phyloP scores from a whole-genome alignment of 2,329 filamentous ascomycete species.

The Aspergillus cejpii region DNA sequence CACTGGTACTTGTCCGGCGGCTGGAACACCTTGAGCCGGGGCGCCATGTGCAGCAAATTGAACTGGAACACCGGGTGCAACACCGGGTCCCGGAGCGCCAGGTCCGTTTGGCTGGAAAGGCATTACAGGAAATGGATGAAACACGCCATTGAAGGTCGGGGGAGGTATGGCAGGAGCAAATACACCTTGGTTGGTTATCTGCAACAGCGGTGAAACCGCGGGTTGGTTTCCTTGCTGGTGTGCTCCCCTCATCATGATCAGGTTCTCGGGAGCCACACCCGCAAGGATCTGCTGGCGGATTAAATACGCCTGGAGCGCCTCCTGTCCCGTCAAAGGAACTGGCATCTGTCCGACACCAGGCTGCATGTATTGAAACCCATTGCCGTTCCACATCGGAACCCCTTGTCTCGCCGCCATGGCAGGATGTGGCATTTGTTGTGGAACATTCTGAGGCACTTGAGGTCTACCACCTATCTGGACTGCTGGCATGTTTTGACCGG shows the following conservation, averaged over 20 bases:
- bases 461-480: not conserved
- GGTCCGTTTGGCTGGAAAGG: not conserved
- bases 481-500: not conserved
- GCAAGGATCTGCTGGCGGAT: constrained; percentile 26
- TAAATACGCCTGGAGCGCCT: constrained; percentile 22
- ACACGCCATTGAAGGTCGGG: constrained; percentile 16
- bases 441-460: not conserved
- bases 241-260: constrained; percentile 17
- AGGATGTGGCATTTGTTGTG: not conserved
- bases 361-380: not conserved
- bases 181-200: constrained; percentile 17
- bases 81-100: not conserved
- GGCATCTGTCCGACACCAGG: not conserved
- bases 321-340: not conserved
- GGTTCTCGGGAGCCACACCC: constrained; percentile 20
- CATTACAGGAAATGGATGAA: constrained; percentile 8
- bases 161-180: constrained; percentile 17
- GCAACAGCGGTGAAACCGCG: constrained; percentile 12
- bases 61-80: not conserved
- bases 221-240: constrained; percentile 1
- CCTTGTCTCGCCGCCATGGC: not conserved
- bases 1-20: not conserved
- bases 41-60: not conserved
- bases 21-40: not conserved
- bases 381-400: not conserved